Conservation (phyloP, 768 basidiomycete species). For the Termitomyces eurrhizus region DNA sequence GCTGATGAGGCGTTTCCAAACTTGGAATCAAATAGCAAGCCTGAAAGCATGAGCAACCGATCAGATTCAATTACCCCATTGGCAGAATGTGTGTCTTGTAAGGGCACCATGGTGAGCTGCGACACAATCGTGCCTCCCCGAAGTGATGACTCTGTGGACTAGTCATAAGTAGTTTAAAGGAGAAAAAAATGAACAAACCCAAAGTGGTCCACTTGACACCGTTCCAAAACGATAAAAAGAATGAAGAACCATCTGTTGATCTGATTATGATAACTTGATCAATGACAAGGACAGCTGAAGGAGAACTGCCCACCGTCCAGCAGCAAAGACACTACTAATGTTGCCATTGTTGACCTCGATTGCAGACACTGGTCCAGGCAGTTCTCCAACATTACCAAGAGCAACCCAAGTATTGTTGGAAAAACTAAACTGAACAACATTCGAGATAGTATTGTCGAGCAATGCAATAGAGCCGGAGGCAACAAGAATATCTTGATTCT, state of each 20-base stretch:
- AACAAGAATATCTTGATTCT: constrained; percentile 63
- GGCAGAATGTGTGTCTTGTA: constrained; percentile 67
- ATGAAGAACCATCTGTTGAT: constrained; percentile 50
- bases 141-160: constrained; percentile 47
- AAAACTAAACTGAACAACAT: constrained; percentile 73
- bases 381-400: constrained; percentile 51
- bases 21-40: constrained; percentile 60
- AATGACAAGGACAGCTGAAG: not conserved
- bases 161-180: not conserved
- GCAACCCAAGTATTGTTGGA: constrained; percentile 71
- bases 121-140: constrained; percentile 61
- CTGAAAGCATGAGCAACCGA: constrained; percentile 88
- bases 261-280: constrained; percentile 25
- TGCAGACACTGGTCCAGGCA: constrained; percentile 91
- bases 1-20: constrained; percentile 82
- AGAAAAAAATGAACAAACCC: constrained; percentile 35
- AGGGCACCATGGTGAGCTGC: constrained; percentile 87
- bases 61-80: constrained; percentile 77
- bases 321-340: constrained; percentile 81
- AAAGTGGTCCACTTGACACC: constrained; percentile 71
- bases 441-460: constrained; percentile 56
- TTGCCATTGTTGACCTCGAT: constrained; percentile 82
- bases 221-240: constrained; percentile 86
- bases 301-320: constrained; percentile 66
- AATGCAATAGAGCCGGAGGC: constrained; percentile 80